Conservation (phyloP, 1,284 basidiomycete species). For the Cystobasidium slooffiae region DNA sequence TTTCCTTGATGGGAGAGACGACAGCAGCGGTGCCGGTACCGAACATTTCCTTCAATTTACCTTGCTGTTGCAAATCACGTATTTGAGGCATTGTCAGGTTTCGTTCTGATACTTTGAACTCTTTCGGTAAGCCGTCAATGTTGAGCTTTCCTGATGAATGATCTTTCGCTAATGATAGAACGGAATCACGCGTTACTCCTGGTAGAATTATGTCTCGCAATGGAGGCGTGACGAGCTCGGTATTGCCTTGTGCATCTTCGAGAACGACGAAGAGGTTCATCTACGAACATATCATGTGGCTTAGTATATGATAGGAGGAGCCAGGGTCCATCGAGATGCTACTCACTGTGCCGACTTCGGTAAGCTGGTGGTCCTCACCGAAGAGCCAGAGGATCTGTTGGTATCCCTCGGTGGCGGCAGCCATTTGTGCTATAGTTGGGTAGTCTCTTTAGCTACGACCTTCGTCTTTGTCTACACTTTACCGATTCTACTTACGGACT, state of each 20-base stretch:
- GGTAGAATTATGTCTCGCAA: constrained; percentile 95
- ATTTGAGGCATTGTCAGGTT: constrained; percentile 88
- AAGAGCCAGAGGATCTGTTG: constrained; percentile 95
- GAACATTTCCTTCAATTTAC: constrained; percentile 85
- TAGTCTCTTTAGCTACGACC: background rate
- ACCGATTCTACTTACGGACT: constrained; percentile 55
- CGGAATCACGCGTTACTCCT: constrained; percentile 92
- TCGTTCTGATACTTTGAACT: constrained; percentile 78
- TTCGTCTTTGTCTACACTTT: background rate
- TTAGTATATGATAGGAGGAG: constrained; percentile 69
- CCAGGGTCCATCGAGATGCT: constrained; percentile 39
- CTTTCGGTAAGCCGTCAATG: constrained; percentile 68
- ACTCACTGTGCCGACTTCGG: constrained; percentile 60
- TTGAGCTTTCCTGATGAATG: constrained; percentile 66
- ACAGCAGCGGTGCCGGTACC: constrained; percentile 88
- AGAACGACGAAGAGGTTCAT: constrained; percentile 97
- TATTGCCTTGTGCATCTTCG: constrained; percentile 72
- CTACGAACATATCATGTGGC: constrained; percentile 54
- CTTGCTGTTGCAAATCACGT: constrained; percentile 70
- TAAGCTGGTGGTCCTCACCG: constrained; percentile 81
- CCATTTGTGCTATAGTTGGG: constrained; percentile 69
- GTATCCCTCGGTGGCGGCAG: constrained; percentile 83
- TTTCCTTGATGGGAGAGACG: constrained; percentile 51
- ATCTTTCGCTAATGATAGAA: constrained; percentile 77
- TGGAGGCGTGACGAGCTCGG: constrained; percentile 87